Evolutionary conservation across 2,329 filamentous ascomycete genomes (phyloP).

Genomic region (Alternaria sp.): DNA sequence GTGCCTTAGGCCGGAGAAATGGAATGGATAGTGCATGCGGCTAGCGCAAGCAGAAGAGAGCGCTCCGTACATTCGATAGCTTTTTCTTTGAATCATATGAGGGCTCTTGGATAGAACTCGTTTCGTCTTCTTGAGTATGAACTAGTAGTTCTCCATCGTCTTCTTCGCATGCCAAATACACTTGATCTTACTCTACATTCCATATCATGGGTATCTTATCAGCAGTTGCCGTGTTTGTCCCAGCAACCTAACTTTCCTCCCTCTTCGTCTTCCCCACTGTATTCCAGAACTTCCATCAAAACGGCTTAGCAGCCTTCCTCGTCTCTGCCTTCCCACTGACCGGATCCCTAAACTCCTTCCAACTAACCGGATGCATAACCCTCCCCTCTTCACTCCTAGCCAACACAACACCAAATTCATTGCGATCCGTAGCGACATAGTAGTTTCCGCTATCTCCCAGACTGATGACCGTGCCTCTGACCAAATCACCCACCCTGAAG

Average conservation of each 20-base stretch:
- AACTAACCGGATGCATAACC: constrained; percentile 90
- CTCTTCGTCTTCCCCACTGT: neutral
- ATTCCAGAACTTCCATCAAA: constrained; percentile 43
- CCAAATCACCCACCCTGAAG: constrained; percentile 91
- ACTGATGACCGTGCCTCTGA: constrained; percentile 85
- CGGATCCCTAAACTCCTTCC: constrained; percentile 91
- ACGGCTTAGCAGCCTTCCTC: constrained; percentile 94
- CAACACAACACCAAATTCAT: constrained; percentile 93
- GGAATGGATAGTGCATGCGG: neutral
- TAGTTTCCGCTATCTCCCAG: constrained; percentile 94
- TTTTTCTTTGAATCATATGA: too few species aligned
- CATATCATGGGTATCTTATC: neutral
- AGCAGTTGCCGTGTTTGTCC: neutral
- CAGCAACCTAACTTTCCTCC: neutral
- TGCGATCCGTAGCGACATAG: constrained; percentile 89
- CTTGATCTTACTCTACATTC: neutral
- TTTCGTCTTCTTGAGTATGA: too few species aligned
- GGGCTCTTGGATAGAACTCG: too few species aligned
- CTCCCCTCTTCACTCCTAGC: constrained; percentile 87
- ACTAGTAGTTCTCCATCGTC: too few species aligned
- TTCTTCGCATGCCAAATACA: neutral
- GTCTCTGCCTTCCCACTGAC: constrained; percentile 77
- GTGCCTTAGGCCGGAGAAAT: neutral
- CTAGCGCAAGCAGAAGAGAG: neutral
- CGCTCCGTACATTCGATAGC: neutral